Base-by-base conservation (phyloP, 2,329 filamentous ascomycete species). In the Aspergillus japonicus region DNA sequence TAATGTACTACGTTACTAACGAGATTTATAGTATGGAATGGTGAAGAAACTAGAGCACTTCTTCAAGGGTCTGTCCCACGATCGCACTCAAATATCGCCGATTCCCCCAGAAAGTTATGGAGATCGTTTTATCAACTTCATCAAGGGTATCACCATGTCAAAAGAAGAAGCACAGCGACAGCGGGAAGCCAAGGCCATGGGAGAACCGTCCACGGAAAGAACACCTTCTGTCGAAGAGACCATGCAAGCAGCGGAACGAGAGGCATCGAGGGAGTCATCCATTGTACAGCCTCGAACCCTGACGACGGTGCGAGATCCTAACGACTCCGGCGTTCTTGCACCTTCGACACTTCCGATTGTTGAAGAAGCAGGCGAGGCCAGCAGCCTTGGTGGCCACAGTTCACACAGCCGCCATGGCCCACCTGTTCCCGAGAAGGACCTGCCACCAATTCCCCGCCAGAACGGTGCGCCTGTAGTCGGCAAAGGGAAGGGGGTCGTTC, bases 1-100 rank as follows among this genome's bases (percentile, higher is more conserved):
- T 12, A 14, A 16, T 16, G n/a, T 16, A 54, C 42, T 44, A 16
- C 2, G 23, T 11, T 49, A 47, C 58, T 62, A 51, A 58, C 35
- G 12, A 39, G 19, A 10, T 26, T 12, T n/a, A 57, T 69, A 96
- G 91, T 99, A 98, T 75, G 92, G 92, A 66, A 87, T 93, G 65
- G 85, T 96, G 77, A 99, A 99, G 80, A 94, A 95, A 73, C 85
- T 94, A 62, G 95, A 99, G 76, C 89, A 98, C 77, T 95, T 98
- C 78, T 95, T 93, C 89, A 99, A 99, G 80, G 94, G 95, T 42
- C 81, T 98, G 60, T 91, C 89, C 2, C 85, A 87, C 69, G 90
- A 95, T 69, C 88, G 91, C 68, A 87, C 85, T 35, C 89, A 97
- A 73, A 98, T 99, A 62, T 98, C 94, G 0, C 92, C 95, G 2